phyloP scores from a whole-genome alignment of 2,329 filamentous ascomycete species.

The Aureobasidium sp. region DNA sequence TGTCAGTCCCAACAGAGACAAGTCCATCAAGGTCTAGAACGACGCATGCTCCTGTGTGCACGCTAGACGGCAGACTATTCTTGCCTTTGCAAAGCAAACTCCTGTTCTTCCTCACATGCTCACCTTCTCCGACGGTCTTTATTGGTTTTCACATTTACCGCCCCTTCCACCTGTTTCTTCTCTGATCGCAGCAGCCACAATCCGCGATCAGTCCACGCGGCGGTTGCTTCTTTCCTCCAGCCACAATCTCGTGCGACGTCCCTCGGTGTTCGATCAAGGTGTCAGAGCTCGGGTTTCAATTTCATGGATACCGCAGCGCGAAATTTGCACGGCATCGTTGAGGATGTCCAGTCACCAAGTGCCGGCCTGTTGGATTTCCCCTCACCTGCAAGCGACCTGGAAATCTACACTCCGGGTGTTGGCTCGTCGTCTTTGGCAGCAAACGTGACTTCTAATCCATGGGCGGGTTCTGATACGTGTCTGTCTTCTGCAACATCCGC shows the following conservation, averaged over 20 bases:
- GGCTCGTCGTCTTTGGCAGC: slow-evolving; percentile 8
- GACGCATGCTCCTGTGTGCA: slow-evolving; percentile 10
- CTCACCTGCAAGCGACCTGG: slow-evolving; percentile 13
- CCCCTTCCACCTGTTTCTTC: neutral
- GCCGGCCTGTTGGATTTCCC: slow-evolving; percentile 5
- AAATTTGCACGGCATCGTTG: slow-evolving; percentile 6
- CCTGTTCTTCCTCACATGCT: slow-evolving; percentile 10
- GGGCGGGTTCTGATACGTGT: slow-evolving; percentile 5
- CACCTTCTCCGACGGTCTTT: neutral
- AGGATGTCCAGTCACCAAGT: slow-evolving; percentile 9
- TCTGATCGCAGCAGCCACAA: slow-evolving; percentile 7
- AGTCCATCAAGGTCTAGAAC: slow-evolving; percentile 10
- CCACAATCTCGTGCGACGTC: neutral
- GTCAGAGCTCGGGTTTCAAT: slow-evolving; percentile 9
- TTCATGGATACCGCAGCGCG: slow-evolving; percentile 11
- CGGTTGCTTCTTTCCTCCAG: neutral
- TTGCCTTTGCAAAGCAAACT: slow-evolving; percentile 8
- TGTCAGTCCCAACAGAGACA: neutral
- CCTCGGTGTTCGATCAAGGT: neutral
- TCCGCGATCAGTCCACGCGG: neutral
- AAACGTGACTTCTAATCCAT: neutral
- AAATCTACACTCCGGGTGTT: slow-evolving; percentile 6
- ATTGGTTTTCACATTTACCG: neutral
- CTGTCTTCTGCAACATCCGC: neutral
- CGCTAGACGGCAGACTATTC: slow-evolving; percentile 11